A percentile compares a stretch with the other conserved stretches of the same genome.
These are phyloP conservation scores for Alternaria brassicicola DNA, from an alignment of 2,329 filamentous ascomycete species.

Conservation along the genomic window DNA sequence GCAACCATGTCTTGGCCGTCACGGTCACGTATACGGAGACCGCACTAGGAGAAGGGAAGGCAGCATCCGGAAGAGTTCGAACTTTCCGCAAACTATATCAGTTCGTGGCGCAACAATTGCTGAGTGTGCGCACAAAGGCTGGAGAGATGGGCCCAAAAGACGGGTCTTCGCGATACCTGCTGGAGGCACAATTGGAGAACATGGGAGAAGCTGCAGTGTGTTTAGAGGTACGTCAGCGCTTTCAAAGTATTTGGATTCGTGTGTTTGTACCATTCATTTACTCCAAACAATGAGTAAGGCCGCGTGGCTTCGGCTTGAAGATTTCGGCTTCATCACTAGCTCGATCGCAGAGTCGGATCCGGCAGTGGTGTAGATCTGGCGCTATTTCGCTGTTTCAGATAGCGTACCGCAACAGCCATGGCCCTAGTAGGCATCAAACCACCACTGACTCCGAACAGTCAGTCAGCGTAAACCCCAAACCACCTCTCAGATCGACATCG, in stretches of 20 bases:
- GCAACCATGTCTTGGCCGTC: constrained; percentile 89
- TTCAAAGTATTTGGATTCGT: constrained; percentile 6
- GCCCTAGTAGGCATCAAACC: constrained; percentile 8
- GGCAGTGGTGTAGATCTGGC: constrained; percentile 22
- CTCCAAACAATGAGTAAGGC: constrained; percentile 14
- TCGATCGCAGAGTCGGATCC: constrained; percentile 15
- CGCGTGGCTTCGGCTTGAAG: constrained; percentile 6
- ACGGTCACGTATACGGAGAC: constrained; percentile 95
- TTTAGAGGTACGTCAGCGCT: constrained; percentile 64
- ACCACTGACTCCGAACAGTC: constrained; percentile 27
- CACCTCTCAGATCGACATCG: constrained; percentile 60
- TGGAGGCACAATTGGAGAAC: constrained; percentile 96
- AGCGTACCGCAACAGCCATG: constrained; percentile 13
- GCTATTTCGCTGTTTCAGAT: constrained; percentile 12
- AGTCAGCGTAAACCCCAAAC: constrained; percentile 57
- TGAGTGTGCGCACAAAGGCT: constrained; percentile 90
- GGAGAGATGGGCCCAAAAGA: constrained; percentile 63
- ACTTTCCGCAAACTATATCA: constrained; percentile 97
- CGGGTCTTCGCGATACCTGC: constrained; percentile 64
- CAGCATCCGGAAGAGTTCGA: constrained; percentile 68
- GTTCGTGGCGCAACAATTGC: constrained; percentile 87
- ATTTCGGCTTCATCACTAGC: constrained; percentile 12
- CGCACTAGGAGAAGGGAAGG: constrained; percentile 57
- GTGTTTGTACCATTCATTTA: constrained; percentile 20
- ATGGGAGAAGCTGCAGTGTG: constrained; percentile 82